phyloP scores from a whole-genome alignment of 164 flowering plant genomes.

The grape (Vitis vinifera) region ASM3070453v1 NC_081820.1:5195501-5196000 shows the following conservation, averaged over 20 bases:
- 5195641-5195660: not conserved
- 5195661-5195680: not conserved
- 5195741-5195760: not conserved
- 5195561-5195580: conserved; percentile 86
- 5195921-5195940: not conserved
- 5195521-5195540: conserved; percentile 40
- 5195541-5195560: conserved; percentile 66
- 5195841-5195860: not conserved
- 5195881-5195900: too few species aligned
- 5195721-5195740: not conserved
- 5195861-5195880: too few species aligned
- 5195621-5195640: not conserved
- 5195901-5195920: not conserved
- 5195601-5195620: not conserved
- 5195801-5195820: not conserved
- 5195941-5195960: not conserved
- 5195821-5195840: not conserved
- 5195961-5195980: not conserved
- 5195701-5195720: not conserved
- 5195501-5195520: not conserved
- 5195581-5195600: conserved; percentile 76
- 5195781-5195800: not conserved
- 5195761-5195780: not conserved
- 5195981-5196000: conserved; percentile 41
- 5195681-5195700: not conserved